Evolutionary conservation across 208 protist genomes (phyloP).

Genomic region (Phytomonas serpens): DNA sequence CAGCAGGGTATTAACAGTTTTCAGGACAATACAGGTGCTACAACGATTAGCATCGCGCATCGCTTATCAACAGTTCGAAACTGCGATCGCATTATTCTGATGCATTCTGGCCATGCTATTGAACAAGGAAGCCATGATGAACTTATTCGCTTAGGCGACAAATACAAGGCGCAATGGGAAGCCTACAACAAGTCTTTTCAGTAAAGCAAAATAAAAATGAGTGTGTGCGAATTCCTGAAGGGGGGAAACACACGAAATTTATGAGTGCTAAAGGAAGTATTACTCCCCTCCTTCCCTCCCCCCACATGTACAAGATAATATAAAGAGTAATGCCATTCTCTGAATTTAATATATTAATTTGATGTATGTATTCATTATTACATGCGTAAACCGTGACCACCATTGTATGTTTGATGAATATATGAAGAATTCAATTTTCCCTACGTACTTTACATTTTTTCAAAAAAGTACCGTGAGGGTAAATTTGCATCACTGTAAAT

Average conservation of each 20-base stretch:
- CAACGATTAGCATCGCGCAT: conserved; percentile 77
- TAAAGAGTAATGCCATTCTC: not conserved
- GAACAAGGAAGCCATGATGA: conserved; percentile 70
- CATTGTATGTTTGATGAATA: not conserved
- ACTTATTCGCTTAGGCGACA: conserved; percentile 61
- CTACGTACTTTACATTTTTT: not conserved
- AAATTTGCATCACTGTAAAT: not conserved
- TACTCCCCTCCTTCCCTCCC: no score
- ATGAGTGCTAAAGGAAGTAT: not conserved
- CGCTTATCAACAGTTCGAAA: conserved; percentile 73
- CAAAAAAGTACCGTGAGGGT: not conserved
- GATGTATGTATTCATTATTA: not conserved
- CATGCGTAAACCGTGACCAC: not conserved
- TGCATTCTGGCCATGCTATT: conserved; percentile 61
- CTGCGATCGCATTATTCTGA: conserved; percentile 59
- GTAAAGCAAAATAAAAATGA: conserved; percentile 12
- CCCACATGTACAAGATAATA: not conserved
- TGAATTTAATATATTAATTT: not conserved
- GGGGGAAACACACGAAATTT: not conserved
- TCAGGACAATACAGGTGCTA: conserved; percentile 27
- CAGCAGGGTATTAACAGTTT: conserved; percentile 52
- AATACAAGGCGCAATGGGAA: conserved; percentile 61
- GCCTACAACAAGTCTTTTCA: conserved; percentile 30
- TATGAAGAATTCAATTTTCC: not conserved
- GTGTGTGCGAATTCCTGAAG: not conserved